These are phyloP conservation scores for Eucalyptus pumila DNA, from an alignment of 345 rosid genomes.

Conservation along the genomic window DNA sequence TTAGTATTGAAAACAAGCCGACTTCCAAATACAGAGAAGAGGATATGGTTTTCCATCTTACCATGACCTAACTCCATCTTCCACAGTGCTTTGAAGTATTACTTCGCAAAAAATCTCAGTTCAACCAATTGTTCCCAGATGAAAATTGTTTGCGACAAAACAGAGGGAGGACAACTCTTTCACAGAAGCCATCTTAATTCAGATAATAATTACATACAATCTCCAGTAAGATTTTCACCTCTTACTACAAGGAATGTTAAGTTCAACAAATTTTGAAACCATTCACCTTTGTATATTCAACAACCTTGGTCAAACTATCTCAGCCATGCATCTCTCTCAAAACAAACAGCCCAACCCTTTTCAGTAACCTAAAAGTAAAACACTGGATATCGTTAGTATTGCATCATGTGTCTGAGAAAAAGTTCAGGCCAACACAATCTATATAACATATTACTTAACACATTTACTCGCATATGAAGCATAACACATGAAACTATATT, in stretches of 20 bases:
- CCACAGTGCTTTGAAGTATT: neutral
- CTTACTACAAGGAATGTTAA: neutral
- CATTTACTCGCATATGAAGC: neutral
- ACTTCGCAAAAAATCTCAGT: neutral
- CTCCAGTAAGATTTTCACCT: neutral
- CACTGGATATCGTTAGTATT: neutral
- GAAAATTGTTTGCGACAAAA: neutral
- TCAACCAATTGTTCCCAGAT: neutral
- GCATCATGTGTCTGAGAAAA: neutral
- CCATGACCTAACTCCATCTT: neutral
- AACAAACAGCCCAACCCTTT: neutral
- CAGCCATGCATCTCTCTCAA: neutral
- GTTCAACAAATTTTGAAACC: neutral
- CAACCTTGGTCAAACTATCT: neutral
- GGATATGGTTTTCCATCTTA: neutral
- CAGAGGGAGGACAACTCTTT: neutral
- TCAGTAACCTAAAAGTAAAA: neutral
- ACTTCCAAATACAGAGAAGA: neutral
- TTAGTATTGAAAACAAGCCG: neutral
- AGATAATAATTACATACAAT: neutral
- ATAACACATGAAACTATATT: neutral
- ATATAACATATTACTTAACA: neutral
- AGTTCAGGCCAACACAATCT: neutral
- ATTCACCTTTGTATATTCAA: neutral
- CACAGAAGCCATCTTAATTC: neutral